phyloP scores from a whole-genome alignment of 371 early-diverging fungal genomes.

The Mucor racemosus region DNA sequence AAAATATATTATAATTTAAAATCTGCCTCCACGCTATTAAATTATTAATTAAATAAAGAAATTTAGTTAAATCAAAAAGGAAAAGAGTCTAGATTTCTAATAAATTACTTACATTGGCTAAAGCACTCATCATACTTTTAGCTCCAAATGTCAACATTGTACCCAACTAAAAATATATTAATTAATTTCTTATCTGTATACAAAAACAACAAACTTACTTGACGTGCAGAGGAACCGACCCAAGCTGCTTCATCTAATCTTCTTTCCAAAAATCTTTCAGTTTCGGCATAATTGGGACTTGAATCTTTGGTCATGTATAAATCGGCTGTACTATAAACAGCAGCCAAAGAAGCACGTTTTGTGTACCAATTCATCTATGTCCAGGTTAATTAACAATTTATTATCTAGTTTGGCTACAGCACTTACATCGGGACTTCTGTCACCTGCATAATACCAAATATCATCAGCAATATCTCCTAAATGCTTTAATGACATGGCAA shows the following conservation, averaged over 20 bases:
- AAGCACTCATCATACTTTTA: slow-evolving; percentile 40
- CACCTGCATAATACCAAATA: slow-evolving; percentile 90
- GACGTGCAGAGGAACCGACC: slow-evolving; percentile 60
- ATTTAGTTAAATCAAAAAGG: background rate
- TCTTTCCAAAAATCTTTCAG: slow-evolving; percentile 77
- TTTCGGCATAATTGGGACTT: slow-evolving; percentile 73
- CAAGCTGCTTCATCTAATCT: slow-evolving; percentile 74
- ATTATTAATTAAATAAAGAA: background rate
- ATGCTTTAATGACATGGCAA: slow-evolving; percentile 69
- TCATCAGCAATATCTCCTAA: slow-evolving; percentile 80
- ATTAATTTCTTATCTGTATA: background rate
- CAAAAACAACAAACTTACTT: slow-evolving; percentile 37
- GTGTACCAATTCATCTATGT: slow-evolving; percentile 87
- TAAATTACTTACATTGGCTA: slow-evolving; percentile 42
- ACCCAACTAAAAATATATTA: slow-evolving; percentile 31
- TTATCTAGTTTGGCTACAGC: background rate
- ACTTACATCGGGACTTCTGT: slow-evolving; percentile 78
- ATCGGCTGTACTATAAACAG: slow-evolving; percentile 85
- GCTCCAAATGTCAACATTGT: slow-evolving; percentile 56
- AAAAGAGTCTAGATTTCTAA: background rate
- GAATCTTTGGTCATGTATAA: slow-evolving; percentile 88
- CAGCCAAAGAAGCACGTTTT: slow-evolving; percentile 79
- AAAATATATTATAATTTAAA: slow-evolving; percentile 12
- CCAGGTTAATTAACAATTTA: background rate
- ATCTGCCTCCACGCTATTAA: slow-evolving; percentile 27